phyloP scores from a whole-genome alignment of 2,329 filamentous ascomycete genomes.

The Ploettnerulaceae sp. region DNA sequence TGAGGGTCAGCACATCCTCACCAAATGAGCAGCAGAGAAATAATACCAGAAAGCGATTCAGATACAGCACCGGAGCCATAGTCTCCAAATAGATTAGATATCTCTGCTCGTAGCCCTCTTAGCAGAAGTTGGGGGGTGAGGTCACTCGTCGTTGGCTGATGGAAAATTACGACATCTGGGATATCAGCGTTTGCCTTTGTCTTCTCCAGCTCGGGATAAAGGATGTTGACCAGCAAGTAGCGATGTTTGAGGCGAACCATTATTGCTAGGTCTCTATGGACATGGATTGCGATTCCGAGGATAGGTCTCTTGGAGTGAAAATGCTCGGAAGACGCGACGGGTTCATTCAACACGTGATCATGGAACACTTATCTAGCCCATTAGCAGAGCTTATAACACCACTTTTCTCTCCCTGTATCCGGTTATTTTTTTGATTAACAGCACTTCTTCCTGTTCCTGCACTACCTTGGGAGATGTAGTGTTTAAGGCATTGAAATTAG shows the following conservation, averaged over 20 bases:
- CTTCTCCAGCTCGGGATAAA: conserved; percentile 62
- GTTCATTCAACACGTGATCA: too few species aligned
- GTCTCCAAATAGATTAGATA: conserved; percentile 77
- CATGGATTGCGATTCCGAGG: too few species aligned
- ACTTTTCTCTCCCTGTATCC: too few species aligned
- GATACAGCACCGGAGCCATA: conserved; percentile 75
- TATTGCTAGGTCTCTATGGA: conserved; percentile 1
- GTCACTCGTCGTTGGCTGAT: conserved; percentile 70
- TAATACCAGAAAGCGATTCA: conserved; percentile 61
- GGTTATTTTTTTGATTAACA: too few species aligned
- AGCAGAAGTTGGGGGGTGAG: conserved; percentile 63
- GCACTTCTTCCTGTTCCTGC: too few species aligned
- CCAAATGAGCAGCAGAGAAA: not conserved
- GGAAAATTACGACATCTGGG: conserved; percentile 64
- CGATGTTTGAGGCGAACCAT: conserved; percentile 98
- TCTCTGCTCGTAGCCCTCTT: conserved; percentile 64
- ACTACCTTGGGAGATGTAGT: too few species aligned
- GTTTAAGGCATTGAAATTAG: too few species aligned
- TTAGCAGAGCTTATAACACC: too few species aligned
- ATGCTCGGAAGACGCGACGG: too few species aligned
- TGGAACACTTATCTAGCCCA: too few species aligned
- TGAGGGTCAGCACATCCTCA: not conserved
- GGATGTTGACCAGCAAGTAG: conserved; percentile 89
- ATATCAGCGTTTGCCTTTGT: conserved; percentile 35
- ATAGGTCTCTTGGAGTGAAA: too few species aligned